Evolutionary conservation across 495 filamentous ascomycete genomes (phyloP).

Genomic region (Aspergillus haitiensis): DNA sequence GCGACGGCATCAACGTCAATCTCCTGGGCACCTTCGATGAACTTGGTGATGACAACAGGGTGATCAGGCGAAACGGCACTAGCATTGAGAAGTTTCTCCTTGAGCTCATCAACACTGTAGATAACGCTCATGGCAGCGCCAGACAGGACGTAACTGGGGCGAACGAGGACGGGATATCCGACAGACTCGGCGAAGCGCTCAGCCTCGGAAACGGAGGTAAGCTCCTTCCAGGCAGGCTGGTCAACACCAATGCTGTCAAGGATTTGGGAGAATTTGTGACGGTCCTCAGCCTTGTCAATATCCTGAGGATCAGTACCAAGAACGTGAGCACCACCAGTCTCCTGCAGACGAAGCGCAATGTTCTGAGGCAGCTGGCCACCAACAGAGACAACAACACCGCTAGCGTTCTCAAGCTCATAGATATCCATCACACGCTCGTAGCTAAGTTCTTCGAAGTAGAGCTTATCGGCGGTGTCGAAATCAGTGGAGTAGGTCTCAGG

Average conservation of each 20-base stretch:
- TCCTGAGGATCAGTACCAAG: slow-evolving; percentile 89
- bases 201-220: slow-evolving; percentile 86
- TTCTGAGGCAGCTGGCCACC: slow-evolving; percentile 97
- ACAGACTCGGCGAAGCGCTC: slow-evolving; percentile 80
- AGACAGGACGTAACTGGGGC: slow-evolving; percentile 93
- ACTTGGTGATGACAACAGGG: slow-evolving; percentile 97
- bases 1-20: slow-evolving; percentile 98
- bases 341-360: slow-evolving; percentile 92
- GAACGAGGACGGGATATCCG: slow-evolving; percentile 88
- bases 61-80: slow-evolving; percentile 91
- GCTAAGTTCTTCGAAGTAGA: slow-evolving; percentile 96
- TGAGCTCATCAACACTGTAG: slow-evolving; percentile 80
- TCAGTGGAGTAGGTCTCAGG: slow-evolving; percentile 89
- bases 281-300: slow-evolving; percentile 95
- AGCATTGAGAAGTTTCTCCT: slow-evolving; percentile 84
- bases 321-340: slow-evolving; percentile 82
- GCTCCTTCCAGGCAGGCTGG: slow-evolving; percentile 96
- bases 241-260: slow-evolving; percentile 94
- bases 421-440: slow-evolving; percentile 99
- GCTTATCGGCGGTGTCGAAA: slow-evolving; percentile 88
- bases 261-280: slow-evolving; percentile 97
- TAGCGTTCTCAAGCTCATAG: slow-evolving; percentile 86
- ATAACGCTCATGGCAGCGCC: slow-evolving; percentile 98
- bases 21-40: slow-evolving; percentile 95
- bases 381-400: slow-evolving; percentile 90